Base-by-base conservation (phyloP, 306 rosid species). In the Pueraria montana region DNA sequence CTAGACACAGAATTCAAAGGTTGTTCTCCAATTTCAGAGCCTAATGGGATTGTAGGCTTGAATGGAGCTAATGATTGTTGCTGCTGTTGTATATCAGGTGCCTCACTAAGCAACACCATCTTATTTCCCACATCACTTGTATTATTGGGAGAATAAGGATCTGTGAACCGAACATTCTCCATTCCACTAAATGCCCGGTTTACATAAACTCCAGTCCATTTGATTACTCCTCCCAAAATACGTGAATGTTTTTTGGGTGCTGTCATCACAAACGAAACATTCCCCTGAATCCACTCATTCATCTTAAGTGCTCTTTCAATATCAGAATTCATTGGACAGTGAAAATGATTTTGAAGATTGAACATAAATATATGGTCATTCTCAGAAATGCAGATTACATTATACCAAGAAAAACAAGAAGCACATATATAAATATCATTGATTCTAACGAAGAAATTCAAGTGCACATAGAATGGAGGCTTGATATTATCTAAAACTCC, bases 281-380 rank as follows among this genome's bases (percentile, higher is more conserved):
- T 4, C n/a, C 30, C 79, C 34, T 11, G 5, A 20, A 27, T 74
- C 79, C 79, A 74, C 11, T 36, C 79, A 74, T n/a, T n/a, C n/a
- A n/a, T n/a, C n/a, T n/a, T n/a, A n/a, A n/a, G n/a, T n/a, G n/a
- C n/a, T n/a, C n/a, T 74, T 23, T 5, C n/a, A 61, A 61, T 24
- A 12, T 24, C 42, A 0, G n/a, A 14, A 6, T 30, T 27, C 40
- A 27, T 14, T 5, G 69, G 43, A 62, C 14, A 11, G 1, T 6
- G 42, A 26, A 14, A 13, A 30, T 13, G 4, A 11, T 61, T 5
- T 23, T 11, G 36, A 61, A 0, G 11, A 5, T 30, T 56, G 27
- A 32, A 0, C 4, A 55, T 55, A 18, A 52, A 0, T 18, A 55
- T 34, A 21, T 74, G 79, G n/a, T 21, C 18, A 18, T n/a, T 1